Evolutionary conservation across 495 filamentous ascomycete genomes (phyloP).

Genomic region (Aspergillus nanangensis): DNA sequence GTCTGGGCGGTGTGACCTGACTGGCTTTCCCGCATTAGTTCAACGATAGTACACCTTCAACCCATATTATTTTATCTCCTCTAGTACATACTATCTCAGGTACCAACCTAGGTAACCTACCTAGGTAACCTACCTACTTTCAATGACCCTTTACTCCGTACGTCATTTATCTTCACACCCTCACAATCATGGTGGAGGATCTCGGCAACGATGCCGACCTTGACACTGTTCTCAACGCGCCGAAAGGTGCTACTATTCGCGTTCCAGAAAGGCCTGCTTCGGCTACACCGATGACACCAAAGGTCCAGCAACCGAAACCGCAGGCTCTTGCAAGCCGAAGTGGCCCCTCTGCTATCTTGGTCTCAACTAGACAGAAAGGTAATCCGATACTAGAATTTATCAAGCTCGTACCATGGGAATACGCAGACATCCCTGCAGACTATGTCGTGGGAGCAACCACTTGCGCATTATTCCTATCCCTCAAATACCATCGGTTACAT

Average conservation of each 20-base stretch:
- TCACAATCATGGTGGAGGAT: conserved; percentile 51
- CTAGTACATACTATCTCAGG: no score
- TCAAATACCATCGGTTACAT: conserved; percentile 97
- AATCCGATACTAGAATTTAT: conserved; percentile 88
- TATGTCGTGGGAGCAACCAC: conserved; percentile 86
- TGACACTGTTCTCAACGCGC: conserved; percentile 49
- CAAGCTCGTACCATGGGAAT: conserved; percentile 88
- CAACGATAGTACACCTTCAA: no score
- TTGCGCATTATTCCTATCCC: conserved; percentile 85
- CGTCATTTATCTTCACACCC: no score
- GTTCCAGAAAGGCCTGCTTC: conserved; percentile 23
- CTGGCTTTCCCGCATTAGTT: no score
- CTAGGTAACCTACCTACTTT: neutral
- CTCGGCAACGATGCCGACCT: conserved; percentile 53
- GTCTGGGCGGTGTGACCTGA: conserved; percentile 15
- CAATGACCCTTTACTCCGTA: neutral
- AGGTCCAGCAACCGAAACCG: conserved; percentile 81
- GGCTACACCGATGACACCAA: conserved; percentile 35
- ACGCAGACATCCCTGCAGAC: conserved; percentile 89
- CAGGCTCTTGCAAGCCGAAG: conserved; percentile 68
- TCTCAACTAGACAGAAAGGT: conserved; percentile 84
- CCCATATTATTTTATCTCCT: no score
- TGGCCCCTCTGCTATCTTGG: conserved; percentile 73
- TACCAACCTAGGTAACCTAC: neutral
- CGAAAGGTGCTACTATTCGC: conserved; percentile 20